Conservation (phyloP, 2,329 filamentous ascomycete species). For the Elsinoe batatas region DNA sequence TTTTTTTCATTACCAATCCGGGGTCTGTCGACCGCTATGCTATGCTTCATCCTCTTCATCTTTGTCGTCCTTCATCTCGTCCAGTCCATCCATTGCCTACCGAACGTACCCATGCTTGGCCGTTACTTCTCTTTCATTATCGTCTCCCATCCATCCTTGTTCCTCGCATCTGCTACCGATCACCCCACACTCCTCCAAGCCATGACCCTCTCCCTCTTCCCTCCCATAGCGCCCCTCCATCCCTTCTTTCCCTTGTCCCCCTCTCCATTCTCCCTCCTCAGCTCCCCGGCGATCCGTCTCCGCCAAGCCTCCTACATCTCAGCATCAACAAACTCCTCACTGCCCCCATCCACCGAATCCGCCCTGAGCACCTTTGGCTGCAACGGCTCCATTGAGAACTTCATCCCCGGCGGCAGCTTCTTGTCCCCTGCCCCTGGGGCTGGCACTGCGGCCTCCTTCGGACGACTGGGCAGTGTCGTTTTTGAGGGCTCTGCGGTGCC, state of each 20-base stretch:
- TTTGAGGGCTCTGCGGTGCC: constrained; percentile 8
- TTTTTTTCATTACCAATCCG: too few species aligned
- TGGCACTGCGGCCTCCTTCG: constrained; percentile 17
- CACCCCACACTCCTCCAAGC: neutral
- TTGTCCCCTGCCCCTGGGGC: constrained; percentile 7
- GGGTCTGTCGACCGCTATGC: too few species aligned
- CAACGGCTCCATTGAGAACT: constrained; percentile 14
- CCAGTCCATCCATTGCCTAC: too few species aligned
- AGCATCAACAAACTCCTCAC: constrained; percentile 41
- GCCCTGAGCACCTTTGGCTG: constrained; percentile 22
- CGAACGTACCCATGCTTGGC: too few species aligned
- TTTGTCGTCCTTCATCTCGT: too few species aligned
- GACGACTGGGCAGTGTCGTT: constrained; percentile 12
- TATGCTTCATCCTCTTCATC: too few species aligned
- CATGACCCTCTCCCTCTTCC: neutral
- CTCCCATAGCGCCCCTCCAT: too few species aligned
- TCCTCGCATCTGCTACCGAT: neutral
- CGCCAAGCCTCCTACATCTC: constrained; percentile 20
- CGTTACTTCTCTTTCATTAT: too few species aligned
- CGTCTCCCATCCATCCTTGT: neutral
- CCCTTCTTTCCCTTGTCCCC: neutral
- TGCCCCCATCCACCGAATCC: constrained; percentile 35
- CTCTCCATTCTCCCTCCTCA: neutral
- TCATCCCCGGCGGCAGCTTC: neutral
- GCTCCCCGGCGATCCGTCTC: neutral